Evolutionary conservation across 2,329 filamentous ascomycete genomes (phyloP), one percentile per base, ranked within the genome.

Genomic region (Graphilbum sp.): DNA sequence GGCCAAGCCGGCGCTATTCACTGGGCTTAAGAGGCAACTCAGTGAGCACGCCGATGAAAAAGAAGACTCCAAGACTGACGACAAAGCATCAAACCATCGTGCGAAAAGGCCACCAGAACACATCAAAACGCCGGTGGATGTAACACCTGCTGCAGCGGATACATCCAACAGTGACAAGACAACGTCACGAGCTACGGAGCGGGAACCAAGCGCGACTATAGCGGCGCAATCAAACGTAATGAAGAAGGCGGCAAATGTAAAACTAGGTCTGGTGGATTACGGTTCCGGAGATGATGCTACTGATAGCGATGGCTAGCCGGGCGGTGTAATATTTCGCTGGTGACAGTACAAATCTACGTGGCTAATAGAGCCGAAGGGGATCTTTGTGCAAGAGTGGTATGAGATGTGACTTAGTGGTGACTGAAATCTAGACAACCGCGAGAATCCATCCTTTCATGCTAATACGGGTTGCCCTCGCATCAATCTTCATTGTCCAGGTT

Each of bases 181-280:
- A n/a, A n/a, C n/a, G n/a, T n/a, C n/a, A n/a, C n/a, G n/a, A n/a
- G n/a, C n/a, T n/a, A n/a, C n/a, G n/a, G n/a, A n/a, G n/a, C n/a
- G n/a, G 6, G 13, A 31, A 31, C 16, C 13, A 17, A 31, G 5
- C 13, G 13, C 16, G 29, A 7, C 13, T 5, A 31, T 17, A 15
- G 6, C 29, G 6, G 16, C 13, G n/a, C n/a, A n/a, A n/a, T n/a
- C 13, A 6, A 32, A 32, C 31, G 17, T 4, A 18, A 18, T 18
- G 31, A 32, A 32, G 6, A 32, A 32, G 17, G 18, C 5, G 17
- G 12, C 16, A 30, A 20, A 29, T 20, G 18, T 10, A 24, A 36
- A 41, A 29, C 15, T 55, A 40, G 43, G 55, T 0, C 49, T 75
- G 30, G 70, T 74, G 12, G 62, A 60, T 41, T 76, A 75, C 44